Conservation (phyloP, 495 filamentous ascomycete genomes). For the Penicillium egyptiacum region DNA sequence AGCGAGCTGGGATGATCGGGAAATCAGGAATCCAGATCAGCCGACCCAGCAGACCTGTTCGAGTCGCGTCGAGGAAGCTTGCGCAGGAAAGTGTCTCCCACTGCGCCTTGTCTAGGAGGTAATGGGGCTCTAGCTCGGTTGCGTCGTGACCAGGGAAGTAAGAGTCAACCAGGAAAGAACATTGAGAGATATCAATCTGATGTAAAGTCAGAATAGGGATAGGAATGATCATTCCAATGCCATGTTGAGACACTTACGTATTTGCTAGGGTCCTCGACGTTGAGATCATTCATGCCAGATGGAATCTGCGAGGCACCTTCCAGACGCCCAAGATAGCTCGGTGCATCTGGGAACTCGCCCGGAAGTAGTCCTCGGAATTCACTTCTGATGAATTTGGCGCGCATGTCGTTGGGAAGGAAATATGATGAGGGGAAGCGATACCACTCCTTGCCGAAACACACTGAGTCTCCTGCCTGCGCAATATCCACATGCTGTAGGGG, state of each 20-base stretch:
- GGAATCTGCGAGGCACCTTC: constrained; percentile 79
- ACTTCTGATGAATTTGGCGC: constrained; percentile 83
- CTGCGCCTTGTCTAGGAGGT: constrained; percentile 61
- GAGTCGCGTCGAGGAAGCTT: constrained; percentile 75
- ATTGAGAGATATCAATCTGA: constrained; percentile 68
- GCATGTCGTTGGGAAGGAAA: constrained; percentile 75
- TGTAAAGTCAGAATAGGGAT: constrained; percentile 13
- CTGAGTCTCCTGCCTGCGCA: constrained; percentile 56
- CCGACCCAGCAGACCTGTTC: constrained; percentile 71
- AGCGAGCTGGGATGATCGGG: constrained; percentile 64
- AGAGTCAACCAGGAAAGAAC: constrained; percentile 86
- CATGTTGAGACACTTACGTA: constrained; percentile 58
- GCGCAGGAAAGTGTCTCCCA: constrained; percentile 78
- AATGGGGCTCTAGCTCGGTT: constrained; percentile 69
- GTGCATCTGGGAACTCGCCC: constrained; percentile 79
- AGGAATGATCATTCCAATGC: too few relatives aligned
- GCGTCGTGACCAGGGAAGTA: constrained; percentile 61
- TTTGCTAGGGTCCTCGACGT: constrained; percentile 83
- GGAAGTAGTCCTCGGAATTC: constrained; percentile 89
- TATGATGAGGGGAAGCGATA: constrained; percentile 96
- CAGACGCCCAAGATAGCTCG: constrained; percentile 59
- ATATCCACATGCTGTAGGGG: constrained; percentile 51
- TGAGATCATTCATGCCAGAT: constrained; percentile 88
- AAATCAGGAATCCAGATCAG: constrained; percentile 81
- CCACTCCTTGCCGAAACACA: constrained; percentile 98